phyloP scores from a whole-genome alignment of 2,329 filamentous ascomycete genomes.

The Apiospora sp. region DNA sequence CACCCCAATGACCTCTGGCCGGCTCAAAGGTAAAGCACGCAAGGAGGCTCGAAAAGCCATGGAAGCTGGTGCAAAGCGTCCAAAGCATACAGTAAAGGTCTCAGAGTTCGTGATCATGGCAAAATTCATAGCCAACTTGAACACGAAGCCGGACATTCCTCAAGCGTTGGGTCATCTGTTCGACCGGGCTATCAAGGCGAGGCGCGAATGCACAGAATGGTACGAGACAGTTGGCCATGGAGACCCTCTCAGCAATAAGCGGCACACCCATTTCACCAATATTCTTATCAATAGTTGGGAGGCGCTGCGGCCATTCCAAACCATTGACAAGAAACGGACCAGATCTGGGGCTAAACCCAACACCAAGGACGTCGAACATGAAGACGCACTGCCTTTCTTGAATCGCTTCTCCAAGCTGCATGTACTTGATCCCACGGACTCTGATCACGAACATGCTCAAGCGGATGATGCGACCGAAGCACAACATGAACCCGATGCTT shows the following conservation, averaged over 20 bases:
- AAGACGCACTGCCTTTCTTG: background rate
- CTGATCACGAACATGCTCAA: background rate
- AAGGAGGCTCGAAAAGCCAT: background rate
- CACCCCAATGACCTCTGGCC: background rate
- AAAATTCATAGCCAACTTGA: background rate
- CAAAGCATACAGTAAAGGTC: background rate
- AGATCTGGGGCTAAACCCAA: background rate
- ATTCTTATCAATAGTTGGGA: background rate
- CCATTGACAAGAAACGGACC: background rate
- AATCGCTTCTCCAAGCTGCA: background rate
- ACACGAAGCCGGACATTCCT: slow-evolving; percentile 29
- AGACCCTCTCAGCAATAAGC: slow-evolving; percentile 16
- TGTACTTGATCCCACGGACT: background rate
- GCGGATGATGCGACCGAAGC: background rate
- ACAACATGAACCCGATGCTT: background rate
- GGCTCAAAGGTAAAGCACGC: background rate
- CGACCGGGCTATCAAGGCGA: slow-evolving; percentile 21
- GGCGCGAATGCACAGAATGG: slow-evolving; percentile 18
- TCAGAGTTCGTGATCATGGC: background rate
- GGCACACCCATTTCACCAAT: background rate
- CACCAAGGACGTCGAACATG: background rate
- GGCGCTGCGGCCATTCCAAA: background rate
- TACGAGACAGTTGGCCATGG: background rate
- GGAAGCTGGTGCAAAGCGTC: background rate
- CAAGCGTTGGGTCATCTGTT: slow-evolving; percentile 21